phyloP scores from a whole-genome alignment of 163 green algal species.

The Dunaliella salina region DNA sequence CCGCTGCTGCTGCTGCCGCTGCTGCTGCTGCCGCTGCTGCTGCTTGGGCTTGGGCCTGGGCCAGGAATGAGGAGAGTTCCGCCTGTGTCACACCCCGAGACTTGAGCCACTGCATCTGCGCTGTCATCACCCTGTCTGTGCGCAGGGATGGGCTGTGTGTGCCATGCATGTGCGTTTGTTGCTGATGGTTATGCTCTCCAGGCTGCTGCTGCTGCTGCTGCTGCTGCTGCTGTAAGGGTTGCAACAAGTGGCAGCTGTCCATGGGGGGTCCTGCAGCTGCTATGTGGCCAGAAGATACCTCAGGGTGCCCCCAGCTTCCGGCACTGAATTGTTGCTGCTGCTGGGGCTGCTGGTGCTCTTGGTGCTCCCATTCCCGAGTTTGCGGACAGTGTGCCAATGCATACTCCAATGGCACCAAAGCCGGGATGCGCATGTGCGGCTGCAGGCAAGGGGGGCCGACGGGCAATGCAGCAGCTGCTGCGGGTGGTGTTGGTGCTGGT shows the following conservation, averaged over 20 bases:
- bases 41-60: background rate
- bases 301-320: background rate
- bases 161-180: background rate
- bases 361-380: background rate
- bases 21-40: background rate
- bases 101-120: background rate
- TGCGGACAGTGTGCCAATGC: background rate
- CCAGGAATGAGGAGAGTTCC: background rate
- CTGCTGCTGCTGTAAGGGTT: background rate
- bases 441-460: background rate
- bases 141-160: background rate
- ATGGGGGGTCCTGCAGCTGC: too few relatives aligned
- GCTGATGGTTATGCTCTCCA: background rate
- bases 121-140: background rate
- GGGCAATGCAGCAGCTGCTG: background rate
- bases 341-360: background rate
- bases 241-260: background rate
- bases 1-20: background rate
- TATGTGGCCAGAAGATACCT: too few relatives aligned
- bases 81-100: background rate
- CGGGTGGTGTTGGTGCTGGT: too few relatives aligned
- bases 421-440: background rate
- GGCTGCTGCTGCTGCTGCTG: background rate
- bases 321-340: slow-evolving; percentile 2
- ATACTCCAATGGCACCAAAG: background rate